Evolutionary conservation across 345 rosid species (phyloP), one percentile per base, ranked within the genome.

Genomic region (Rhodamnia rubescens): DNA sequence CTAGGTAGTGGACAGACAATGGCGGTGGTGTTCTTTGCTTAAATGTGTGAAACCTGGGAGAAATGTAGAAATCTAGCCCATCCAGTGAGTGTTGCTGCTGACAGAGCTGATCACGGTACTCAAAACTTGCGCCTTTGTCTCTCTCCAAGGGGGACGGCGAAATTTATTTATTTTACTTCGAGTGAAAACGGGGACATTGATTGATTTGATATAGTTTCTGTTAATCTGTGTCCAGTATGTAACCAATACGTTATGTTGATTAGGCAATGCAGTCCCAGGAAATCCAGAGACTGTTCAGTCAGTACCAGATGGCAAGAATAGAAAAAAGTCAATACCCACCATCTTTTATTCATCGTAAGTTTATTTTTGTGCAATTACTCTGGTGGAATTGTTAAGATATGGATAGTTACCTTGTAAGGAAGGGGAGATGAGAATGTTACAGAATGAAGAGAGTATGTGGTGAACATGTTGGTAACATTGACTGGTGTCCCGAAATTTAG

Each of bases 321-420:
- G 93, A 91, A 92, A 94, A 85, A 93, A 89, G 85, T 52, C 58
- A 49, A 78, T 85, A 15, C 99, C 99, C 83, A 92, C 90, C 8
- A 92, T 95, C 74, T 97, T 85, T 85, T 97, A 94, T 88, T 90
- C 98, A 27, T 89, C 99, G 98, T 97, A 89, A 91, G 98, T 89
- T 64, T 22, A 7, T 78, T 57, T 42, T 50, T 47, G 14, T n/a
- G 53, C 22, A 44, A 47, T 81, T 59, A 44, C 52, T 53, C 7
- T 8, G 54, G n/a, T 75, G 86, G 13, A 61, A 74, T 36, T 40
- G 26, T 84, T 44, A 6, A 59, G 36, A 11, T 29, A 56, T 59
- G n/a, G 2, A 32, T 27, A 36, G 56, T 32, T 49, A 44, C 24
- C 22, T 64, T 56, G 51, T 27, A 50, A 29, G 52, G 52, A 49